Conservation (phyloP, 1,139 yeast species). For the Saccharomyces hybrid region DNA sequence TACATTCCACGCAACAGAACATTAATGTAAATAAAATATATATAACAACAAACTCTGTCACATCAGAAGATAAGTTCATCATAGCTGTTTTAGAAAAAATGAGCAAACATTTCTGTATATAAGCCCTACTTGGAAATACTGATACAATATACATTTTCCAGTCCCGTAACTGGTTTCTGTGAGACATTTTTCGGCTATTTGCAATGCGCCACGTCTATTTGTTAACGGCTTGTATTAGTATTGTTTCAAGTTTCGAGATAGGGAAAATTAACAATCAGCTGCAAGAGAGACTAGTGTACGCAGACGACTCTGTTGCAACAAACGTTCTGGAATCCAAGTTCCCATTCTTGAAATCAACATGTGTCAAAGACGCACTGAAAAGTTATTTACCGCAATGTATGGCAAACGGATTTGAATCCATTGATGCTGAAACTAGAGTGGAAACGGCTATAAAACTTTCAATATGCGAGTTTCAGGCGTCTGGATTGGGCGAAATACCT, state of each 20-base stretch:
- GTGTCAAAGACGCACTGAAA: conserved; percentile 30
- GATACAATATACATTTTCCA: no score
- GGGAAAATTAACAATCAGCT: neutral
- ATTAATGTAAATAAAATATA: no score
- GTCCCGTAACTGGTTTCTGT: no score
- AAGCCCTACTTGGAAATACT: no score
- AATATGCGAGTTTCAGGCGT: conserved; percentile 47
- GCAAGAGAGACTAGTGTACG: neutral
- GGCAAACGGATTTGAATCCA: conserved; percentile 25
- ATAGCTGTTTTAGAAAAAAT: no score
- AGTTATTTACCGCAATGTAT: conserved; percentile 30
- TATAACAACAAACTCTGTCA: no score
- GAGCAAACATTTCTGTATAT: no score
- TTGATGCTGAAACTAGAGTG: conserved; percentile 27
- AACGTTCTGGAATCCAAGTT: conserved; percentile 12
- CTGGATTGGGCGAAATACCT: conserved; percentile 27
- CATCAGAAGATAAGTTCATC: no score
- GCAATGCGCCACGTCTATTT: neutral
- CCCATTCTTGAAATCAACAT: conserved; percentile 24
- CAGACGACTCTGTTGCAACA: neutral
- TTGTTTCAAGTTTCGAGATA: neutral
- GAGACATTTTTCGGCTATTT: neutral
- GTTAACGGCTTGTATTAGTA: neutral
- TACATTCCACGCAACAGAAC: no score
- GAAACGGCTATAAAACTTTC: conserved; percentile 45